Conservation (phyloP, 768 basidiomycete species). For the Mycena amicta region DNA sequence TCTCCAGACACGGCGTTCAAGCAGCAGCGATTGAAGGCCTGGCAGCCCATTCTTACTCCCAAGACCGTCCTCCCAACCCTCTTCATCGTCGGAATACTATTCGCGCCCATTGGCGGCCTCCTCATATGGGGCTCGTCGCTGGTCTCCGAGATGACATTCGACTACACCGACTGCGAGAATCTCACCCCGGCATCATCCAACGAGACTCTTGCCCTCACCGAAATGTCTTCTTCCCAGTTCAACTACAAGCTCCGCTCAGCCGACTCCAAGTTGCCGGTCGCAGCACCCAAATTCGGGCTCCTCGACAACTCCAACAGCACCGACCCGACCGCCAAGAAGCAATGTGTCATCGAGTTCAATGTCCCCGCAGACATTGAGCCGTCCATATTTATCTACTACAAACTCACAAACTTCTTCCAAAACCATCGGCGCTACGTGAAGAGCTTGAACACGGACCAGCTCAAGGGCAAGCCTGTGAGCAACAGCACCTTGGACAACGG, state of each 20-base stretch:
- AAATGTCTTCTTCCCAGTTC: slow-evolving; percentile 70
- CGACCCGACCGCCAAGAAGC: slow-evolving; percentile 45
- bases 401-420: slow-evolving; percentile 95
- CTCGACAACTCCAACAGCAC: slow-evolving; percentile 55
- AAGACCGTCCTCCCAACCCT: slow-evolving; percentile 97
- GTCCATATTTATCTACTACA: slow-evolving; percentile 93
- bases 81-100: slow-evolving; percentile 92
- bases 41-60: slow-evolving; percentile 99
- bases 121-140: slow-evolving; percentile 84
- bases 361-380: slow-evolving; percentile 75
- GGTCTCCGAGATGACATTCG: slow-evolving; percentile 92
- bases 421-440: slow-evolving; percentile 98
- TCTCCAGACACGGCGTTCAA: slow-evolving; percentile 95
- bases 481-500: slow-evolving; percentile 55
- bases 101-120: slow-evolving; percentile 94
- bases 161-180: slow-evolving; percentile 92
- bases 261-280: slow-evolving; percentile 51
- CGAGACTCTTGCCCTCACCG: slow-evolving; percentile 39
- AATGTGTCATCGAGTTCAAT: slow-evolving; percentile 83
- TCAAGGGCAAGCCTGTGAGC: slow-evolving; percentile 70
- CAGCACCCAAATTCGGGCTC: slow-evolving; percentile 77
- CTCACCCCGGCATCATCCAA: slow-evolving; percentile 46
- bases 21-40: slow-evolving; percentile 98
- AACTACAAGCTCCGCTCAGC: slow-evolving; percentile 62
- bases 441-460: slow-evolving; percentile 82